Evolutionary conservation across 23 red algal species (phyloP), one percentile per base, ranked within the genome.

Genomic region (Gracilaria domingensis): DNA sequence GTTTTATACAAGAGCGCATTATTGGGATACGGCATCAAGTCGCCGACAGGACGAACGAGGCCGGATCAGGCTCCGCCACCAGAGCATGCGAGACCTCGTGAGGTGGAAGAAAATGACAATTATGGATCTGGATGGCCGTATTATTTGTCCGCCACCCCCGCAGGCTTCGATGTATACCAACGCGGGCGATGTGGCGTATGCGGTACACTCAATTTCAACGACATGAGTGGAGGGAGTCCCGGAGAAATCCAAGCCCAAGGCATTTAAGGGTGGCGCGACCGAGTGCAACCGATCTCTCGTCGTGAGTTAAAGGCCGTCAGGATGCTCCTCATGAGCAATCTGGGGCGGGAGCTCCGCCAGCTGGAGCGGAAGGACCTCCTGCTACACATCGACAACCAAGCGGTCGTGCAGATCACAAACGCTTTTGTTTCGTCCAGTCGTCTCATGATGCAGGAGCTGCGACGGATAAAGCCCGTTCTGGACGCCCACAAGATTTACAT

Each of bases 1-100:
- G 1, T 75, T 92, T 79, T 83, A 84, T 40, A 77, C 89, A 1
- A 29, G 89, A 18, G n/a, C 73, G 8, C 23, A 55, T 17, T 91
- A 81, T 50, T 67, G n/a, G 59, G 26, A 67, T 23, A 70, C 71
- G 20, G 53, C 8, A 0, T 1, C 35, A 32, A 47, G 21, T 1
- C 1, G 39, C 6, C 0, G 16, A 37, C 50, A 57, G 1, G 87
- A 81, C 4, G 6, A 12, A 8, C 45, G 47, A 9, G 67, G 53
- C 7, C 33, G 65, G 0, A 71, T 3, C 47, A 30, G 81, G 0
- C 4, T 85, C 45, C 30, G 25, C 29, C 66, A 87, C 62, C 84
- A 87, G 84, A 76, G 67, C 42, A 77, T 87, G 24, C 67, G 61
- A 20, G 84, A 87, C 40, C 37, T 87, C 14, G 13, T 18, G 20